Evolutionary conservation across 164 flowering plant genomes (phyloP).

Genomic region (Buxus sempervirens): DNA sequence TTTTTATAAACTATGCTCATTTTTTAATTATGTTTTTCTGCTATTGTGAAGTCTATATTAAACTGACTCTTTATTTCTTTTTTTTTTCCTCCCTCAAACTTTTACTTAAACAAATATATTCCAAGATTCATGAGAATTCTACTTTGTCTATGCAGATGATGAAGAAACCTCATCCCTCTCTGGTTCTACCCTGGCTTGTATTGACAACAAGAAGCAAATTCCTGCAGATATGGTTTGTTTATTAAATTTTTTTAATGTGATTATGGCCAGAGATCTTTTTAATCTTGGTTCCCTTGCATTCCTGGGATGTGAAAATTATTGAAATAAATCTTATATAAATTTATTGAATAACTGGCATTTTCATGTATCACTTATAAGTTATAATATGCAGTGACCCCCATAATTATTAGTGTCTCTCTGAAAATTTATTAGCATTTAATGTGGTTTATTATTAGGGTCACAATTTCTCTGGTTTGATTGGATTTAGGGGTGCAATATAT

Average conservation of each 20-base stretch:
- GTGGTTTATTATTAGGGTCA: neutral
- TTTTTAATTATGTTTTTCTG: neutral
- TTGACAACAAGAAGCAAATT: slow-evolving; percentile 3
- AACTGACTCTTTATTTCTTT: neutral
- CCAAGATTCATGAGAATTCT: neutral
- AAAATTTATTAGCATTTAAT: neutral
- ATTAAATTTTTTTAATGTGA: neutral
- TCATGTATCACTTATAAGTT: neutral
- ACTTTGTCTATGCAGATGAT: slow-evolving; percentile 18
- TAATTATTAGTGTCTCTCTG: neutral
- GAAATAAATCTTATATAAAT: slow-evolving; percentile 1
- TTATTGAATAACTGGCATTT: neutral
- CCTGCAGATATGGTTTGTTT: slow-evolving; percentile 20
- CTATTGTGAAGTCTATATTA: neutral
- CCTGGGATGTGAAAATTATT: neutral
- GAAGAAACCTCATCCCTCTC: slow-evolving; percentile 16
- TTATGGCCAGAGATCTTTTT: neutral
- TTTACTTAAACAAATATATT: neutral
- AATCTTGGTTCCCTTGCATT: neutral
- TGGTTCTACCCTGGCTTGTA: slow-evolving; percentile 1
- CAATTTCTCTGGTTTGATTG: neutral
- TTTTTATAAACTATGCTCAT: no score
- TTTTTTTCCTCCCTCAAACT: no score
- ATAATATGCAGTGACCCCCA: neutral
- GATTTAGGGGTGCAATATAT: neutral